Evolutionary conservation across 106 monocot genomes (phyloP), one percentile per base, ranked within the genome.

Genomic region (Xerophyta viscosa): DNA sequence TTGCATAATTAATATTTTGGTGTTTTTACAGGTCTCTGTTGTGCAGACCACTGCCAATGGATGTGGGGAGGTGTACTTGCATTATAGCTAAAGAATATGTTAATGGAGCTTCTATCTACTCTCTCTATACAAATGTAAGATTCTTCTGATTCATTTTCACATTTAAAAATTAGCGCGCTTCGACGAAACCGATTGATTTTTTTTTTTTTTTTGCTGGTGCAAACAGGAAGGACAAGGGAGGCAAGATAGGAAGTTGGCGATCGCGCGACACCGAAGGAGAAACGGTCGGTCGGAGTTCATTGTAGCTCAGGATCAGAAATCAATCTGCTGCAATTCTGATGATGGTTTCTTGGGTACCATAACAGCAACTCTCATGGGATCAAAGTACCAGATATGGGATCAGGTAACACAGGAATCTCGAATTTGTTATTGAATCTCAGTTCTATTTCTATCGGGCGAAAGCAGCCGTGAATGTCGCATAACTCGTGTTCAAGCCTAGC

Each of bases 211-310:
- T 48, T 29, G 43, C 11, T 33, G 11, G 33, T 11, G 33, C 21
- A 24, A 29, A 52, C 74, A 96, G 96, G 96, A 96, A 56, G 96
- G 96, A 1, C 89, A 82, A 1, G 96, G 96, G 3, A 37, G 96
- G 36, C 89, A 89, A 58, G 85, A 96, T 52, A 39, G 96, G 52
- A 96, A 96, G 46, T 62, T 96, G 41, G 96, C 85, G 13, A 71
- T 89, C 43, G 88, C 89, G 36, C 60, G 75, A 19, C 89, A 96
- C 51, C 67, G 72, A 36, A 65, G 88, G 57, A 64, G 73, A 31
- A 81, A 60, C 24, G 85, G 96, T 1, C 64, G 85, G 48, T 96
- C 96, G 1, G 78, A 79, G 41, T 96, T 89, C 41, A 41, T 71
- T 5, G 50, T 96, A 29, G 81, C 96, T 37, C 85, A 85, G 63